Percentiles rank a stretch among this genome's conserved stretches.
These are phyloP conservation scores for Diaporthe australafricana DNA, from an alignment of 2,329 filamentous ascomycete species.

Conservation along the genomic window DNA sequence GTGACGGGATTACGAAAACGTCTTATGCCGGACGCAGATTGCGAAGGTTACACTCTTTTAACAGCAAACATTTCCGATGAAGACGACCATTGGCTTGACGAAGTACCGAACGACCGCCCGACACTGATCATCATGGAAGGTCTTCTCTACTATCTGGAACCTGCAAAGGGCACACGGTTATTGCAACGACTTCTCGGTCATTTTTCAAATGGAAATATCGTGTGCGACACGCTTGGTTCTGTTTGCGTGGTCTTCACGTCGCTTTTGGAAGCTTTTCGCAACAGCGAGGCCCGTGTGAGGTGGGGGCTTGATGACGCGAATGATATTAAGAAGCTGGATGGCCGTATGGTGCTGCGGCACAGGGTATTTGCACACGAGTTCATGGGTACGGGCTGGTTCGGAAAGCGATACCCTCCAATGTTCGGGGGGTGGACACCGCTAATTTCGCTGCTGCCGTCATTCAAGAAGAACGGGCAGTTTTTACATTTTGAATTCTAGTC, in stretches of 20 bases:
- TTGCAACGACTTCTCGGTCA: slow-evolving; percentile 23
- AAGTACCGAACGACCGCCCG: slow-evolving; percentile 40
- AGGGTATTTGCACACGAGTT: slow-evolving; percentile 27
- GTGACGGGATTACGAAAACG: slow-evolving; percentile 40
- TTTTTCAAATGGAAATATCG: slow-evolving; percentile 22
- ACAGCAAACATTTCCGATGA: slow-evolving; percentile 34
- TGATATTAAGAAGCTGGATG: slow-evolving; percentile 22
- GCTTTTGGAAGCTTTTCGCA: slow-evolving; percentile 8
- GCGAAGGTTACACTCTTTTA: slow-evolving; percentile 33
- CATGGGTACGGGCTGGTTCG: slow-evolving; percentile 29
- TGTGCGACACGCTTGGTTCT: slow-evolving; percentile 28
- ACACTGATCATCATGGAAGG: slow-evolving; percentile 42
- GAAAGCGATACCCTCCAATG: slow-evolving; percentile 27
- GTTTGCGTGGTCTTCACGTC: slow-evolving; percentile 17
- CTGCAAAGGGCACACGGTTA: slow-evolving; percentile 38
- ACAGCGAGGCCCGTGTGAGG: neutral
- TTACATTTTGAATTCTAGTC: slow-evolving; percentile 23
- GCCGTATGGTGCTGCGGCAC: slow-evolving; percentile 15
- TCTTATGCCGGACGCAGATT: slow-evolving; percentile 36
- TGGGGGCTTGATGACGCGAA: slow-evolving; percentile 30
- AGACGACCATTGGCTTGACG: slow-evolving; percentile 39
- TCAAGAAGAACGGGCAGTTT: slow-evolving; percentile 25
- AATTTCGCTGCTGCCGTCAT: slow-evolving; percentile 23
- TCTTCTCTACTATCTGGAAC: slow-evolving; percentile 41
- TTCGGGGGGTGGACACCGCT: slow-evolving; percentile 31